These are phyloP conservation scores for Coemansia biformis DNA, from an alignment of 192 early-diverging fungal species.

Conservation along the genomic window DNA sequence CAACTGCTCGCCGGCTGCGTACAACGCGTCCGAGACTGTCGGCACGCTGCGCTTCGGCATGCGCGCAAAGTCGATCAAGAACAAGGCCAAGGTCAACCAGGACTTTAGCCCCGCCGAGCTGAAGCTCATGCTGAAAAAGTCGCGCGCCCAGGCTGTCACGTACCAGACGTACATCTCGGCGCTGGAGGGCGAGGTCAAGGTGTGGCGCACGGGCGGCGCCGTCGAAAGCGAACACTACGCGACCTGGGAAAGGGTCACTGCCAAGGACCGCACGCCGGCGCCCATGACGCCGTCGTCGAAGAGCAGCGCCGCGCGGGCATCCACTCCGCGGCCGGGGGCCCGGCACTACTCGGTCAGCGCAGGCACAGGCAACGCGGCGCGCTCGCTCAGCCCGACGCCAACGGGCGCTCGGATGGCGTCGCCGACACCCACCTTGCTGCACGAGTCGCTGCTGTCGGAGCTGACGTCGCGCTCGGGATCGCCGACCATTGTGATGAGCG, in stretches of 20 bases:
- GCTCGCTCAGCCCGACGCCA: constrained; percentile 38
- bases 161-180: constrained; percentile 79
- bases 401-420: constrained; percentile 33
- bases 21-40: constrained; percentile 93
- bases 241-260: constrained; percentile 35
- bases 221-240: constrained; percentile 59
- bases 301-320: constrained; percentile 18
- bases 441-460: constrained; percentile 47
- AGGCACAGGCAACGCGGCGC: constrained; percentile 29
- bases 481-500: constrained; percentile 67
- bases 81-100: constrained; percentile 99
- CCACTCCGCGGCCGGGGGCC: constrained; percentile 29
- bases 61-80: constrained; percentile 99
- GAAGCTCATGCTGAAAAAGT: constrained; percentile 88
- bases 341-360: constrained; percentile 43
- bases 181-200: constrained; percentile 81
- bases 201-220: constrained; percentile 80
- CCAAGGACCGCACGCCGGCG: constrained; percentile 21
- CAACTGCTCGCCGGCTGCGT: constrained; percentile 96
- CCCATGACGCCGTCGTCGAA: constrained; percentile 21
- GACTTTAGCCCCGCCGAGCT: constrained; percentile 93
- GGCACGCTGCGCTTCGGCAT: constrained; percentile 95
- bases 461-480: constrained; percentile 55
- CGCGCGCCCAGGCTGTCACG: constrained; percentile 71
- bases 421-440: constrained; percentile 40